A percentile compares a stretch with the other conserved stretches of the same genome.
Conservation (phyloP, 371 early-diverging fungal species). For the Aphelidium insulamus region DNA sequence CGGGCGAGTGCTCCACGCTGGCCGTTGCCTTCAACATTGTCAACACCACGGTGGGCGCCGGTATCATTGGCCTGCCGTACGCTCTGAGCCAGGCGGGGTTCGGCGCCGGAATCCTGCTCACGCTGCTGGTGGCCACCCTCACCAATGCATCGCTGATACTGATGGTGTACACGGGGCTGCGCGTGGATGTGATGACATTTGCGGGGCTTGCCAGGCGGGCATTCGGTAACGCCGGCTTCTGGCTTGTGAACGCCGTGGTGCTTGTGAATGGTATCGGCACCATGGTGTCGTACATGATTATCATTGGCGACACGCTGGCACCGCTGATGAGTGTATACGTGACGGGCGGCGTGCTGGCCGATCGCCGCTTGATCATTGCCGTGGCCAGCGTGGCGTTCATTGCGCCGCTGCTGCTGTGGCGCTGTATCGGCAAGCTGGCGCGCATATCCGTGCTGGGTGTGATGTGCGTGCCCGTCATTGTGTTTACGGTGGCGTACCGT, state of each 20-base stretch:
- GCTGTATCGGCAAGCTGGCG: too few relatives aligned
- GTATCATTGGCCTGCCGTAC: conserved; percentile 30
- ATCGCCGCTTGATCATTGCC: conserved; percentile 29
- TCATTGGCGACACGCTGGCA: conserved; percentile 57
- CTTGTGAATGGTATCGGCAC: conserved; percentile 46
- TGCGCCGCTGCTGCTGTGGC: conserved; percentile 44
- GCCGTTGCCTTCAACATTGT: conserved; percentile 56
- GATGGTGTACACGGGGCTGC: conserved; percentile 36
- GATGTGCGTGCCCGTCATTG: too few relatives aligned
- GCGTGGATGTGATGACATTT: conserved; percentile 42
- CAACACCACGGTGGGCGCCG: conserved; percentile 55
- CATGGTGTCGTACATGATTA: conserved; percentile 34
- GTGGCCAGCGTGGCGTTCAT: conserved; percentile 42
- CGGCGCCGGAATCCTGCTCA: conserved; percentile 30
- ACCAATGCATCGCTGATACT: conserved; percentile 54
- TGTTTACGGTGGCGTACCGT: too few relatives aligned
- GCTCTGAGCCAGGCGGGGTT: conserved; percentile 31
- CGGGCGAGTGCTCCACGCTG: too few relatives aligned
- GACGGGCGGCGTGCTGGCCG: conserved; percentile 18
- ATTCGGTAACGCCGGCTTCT: conserved; percentile 34
- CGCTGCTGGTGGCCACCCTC: conserved; percentile 29
- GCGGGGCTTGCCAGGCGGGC: conserved; percentile 44
- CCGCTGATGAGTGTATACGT: conserved; percentile 32
- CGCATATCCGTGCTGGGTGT: too few relatives aligned
- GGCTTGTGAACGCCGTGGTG: conserved; percentile 52